Evolutionary conservation across 2,329 filamentous ascomycete species (phyloP), one percentile per base, ranked within the genome.

Genomic region (Xylaria sp.): DNA sequence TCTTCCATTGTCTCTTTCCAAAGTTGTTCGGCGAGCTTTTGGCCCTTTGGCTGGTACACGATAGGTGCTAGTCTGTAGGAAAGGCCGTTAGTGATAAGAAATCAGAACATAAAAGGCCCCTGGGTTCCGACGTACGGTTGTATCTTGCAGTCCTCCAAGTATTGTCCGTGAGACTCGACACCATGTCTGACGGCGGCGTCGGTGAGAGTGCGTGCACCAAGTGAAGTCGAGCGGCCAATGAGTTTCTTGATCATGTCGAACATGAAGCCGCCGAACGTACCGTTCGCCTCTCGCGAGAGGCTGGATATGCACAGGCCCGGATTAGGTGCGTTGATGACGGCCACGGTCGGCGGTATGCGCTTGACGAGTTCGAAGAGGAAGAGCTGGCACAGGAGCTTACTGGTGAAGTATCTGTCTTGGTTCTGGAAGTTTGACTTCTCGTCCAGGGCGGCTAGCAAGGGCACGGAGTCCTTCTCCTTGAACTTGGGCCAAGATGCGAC

Each of bases 371-470:
- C 75, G 39, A 68, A 68, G 2, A 80, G 10, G 59, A 78, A 79
- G 3, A 79, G 63, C n/a, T 76, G 73, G 25, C 68, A 71, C 5
- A 79, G 67, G 0, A 76, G 72, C 64, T 79, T 79, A 1, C 73
- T 74, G 0, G 51, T 68, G 1, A 25, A 12, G 33, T 75, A 72
- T 2, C 70, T 59, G 13, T 75, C 69, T 8, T 10, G 10, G 3
- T 10, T 51, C 10, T n/a, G 23, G 39, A 46, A 55, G 4, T 13
- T n/a, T 2, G 15, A 18, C 15, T 46, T 6, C 5, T 33, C 13
- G 36, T 63, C 51, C 1, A 63, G 18, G 18, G 60, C 23, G 9
- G 60, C 12, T 1, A 63, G 15, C 3, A 55, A 3, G 1, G 60
- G 49, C 5, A 8, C 23, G 1, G 23, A 20, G 7, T 41, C 18